Evolutionary conservation across 805 yeast genomes (phyloP), one percentile per base, ranked within the genome.

Genomic region (Nakazawaea siamensis): DNA sequence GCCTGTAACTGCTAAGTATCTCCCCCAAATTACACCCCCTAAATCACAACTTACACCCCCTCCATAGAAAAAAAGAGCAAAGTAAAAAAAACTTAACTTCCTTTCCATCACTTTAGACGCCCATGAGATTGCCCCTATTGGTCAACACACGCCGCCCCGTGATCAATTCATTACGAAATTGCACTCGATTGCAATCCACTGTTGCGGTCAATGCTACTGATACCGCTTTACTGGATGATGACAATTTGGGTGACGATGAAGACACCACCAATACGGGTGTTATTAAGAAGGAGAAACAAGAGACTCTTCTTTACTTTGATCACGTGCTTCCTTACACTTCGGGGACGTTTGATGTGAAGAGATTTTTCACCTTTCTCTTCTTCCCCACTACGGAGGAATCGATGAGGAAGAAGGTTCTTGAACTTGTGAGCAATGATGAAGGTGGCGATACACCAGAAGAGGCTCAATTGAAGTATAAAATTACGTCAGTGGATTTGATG

Each of bases 401-500:
- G 6, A 35, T 72, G 7, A 43, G 38, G 26, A 31, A 47, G 3
- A 47, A 42, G 24, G 52, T 57, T 4, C 34, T 53, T 34, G 43
- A 48, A 2, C 50, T 68, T 10, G 67, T 74, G 0, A 57, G 62
- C 24, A 64, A 70, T 5, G n/a, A n/a, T n/a, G n/a, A n/a, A n/a
- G n/a, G n/a, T n/a, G n/a, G n/a, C n/a, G n/a, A n/a, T n/a, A n/a
- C n/a, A n/a, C n/a, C n/a, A n/a, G 43, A 44, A 4, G 43, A 42
- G 1, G 51, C 49, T 15, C 31, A 19, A 23, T 29, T 27, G 14
- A 30, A 31, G 13, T 46, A 77, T 17, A 57, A 66, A 19, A 61
- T 85, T 32, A 64, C 70, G 5, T 76, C 77, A 2, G 66, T 85
- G 20, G 72, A 79, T 21, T 81, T 92, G 0, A 70, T 88, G 37